Percentiles rank a stretch among this genome's conserved stretches.
Conservation (phyloP, 1,139 yeast species). For the Saccharomyces hybrid region DNA sequence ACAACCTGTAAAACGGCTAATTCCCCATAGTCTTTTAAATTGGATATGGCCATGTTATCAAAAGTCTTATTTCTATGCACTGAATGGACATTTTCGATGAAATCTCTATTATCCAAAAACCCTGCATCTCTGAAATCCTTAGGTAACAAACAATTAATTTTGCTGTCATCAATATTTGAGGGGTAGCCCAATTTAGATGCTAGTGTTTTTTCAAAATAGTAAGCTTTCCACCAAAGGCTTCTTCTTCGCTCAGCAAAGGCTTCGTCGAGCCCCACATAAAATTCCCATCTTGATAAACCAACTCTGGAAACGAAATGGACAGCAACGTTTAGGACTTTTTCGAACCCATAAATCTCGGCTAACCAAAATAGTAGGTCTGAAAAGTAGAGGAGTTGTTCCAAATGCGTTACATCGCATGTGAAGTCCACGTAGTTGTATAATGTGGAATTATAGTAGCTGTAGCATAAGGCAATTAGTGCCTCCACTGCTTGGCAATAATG, state of each 20-base stretch:
- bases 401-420: conserved; percentile 19
- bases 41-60: conserved; percentile 13
- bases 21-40: conserved; percentile 17
- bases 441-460: conserved; percentile 22
- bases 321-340: conserved; percentile 20
- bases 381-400: conserved; percentile 22
- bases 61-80: conserved; percentile 8
- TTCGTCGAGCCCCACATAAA: conserved; percentile 30
- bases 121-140: conserved; percentile 22
- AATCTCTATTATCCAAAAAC: conserved; percentile 20
- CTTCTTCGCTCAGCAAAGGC: conserved; percentile 28
- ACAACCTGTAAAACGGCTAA: conserved; percentile 15
- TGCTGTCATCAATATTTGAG: conserved; percentile 19
- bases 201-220: conserved; percentile 17
- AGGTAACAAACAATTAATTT: conserved; percentile 23
- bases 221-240: conserved; percentile 28
- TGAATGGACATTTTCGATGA: conserved; percentile 15
- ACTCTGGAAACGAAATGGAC: conserved; percentile 18
- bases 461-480: conserved; percentile 18
- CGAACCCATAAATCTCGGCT: conserved; percentile 21
- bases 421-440: conserved; percentile 17
- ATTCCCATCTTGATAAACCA: conserved; percentile 32
- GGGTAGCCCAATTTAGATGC: conserved; percentile 15
- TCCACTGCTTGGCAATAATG: conserved; percentile 20
- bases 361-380: conserved; percentile 20